A percentile compares a stretch with the other conserved stretches of the same genome.
Evolutionary conservation across 176 grass and related monocot genomes (phyloP).

Genomic region (Rhynchospora tenuis): DNA sequence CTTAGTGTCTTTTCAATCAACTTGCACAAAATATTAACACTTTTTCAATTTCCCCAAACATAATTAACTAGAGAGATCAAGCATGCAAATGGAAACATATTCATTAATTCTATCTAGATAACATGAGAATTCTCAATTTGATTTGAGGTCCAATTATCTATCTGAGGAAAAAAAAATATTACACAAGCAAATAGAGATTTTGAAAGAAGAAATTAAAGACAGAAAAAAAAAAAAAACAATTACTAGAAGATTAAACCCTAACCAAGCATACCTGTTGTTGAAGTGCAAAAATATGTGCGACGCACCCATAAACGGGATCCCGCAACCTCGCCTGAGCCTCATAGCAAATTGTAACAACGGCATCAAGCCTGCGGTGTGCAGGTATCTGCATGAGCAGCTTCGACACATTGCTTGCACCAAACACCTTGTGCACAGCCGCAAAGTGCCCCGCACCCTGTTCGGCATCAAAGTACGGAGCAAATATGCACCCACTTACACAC

Average conservation of each 20-base stretch:
- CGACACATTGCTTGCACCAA: constrained; percentile 96
- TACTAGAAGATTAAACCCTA: not conserved
- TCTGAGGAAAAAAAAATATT: not conserved
- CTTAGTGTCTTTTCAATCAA: not conserved
- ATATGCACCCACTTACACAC: constrained; percentile 95
- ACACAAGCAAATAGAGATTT: not conserved
- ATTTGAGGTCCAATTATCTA: not conserved
- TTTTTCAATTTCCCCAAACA: not conserved
- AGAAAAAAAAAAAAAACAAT: not conserved
- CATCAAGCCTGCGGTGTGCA: constrained; percentile 89
- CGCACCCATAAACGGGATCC: constrained; percentile 95
- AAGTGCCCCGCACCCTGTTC: constrained; percentile 96
- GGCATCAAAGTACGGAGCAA: constrained; percentile 94
- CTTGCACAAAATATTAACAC: not conserved
- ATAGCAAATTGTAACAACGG: constrained; percentile 94
- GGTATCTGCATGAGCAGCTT: constrained; percentile 96
- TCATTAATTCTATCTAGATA: not conserved
- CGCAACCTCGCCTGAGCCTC: constrained; percentile 88
- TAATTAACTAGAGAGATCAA: not conserved
- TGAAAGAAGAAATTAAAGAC: not conserved
- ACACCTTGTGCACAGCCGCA: constrained; percentile 98
- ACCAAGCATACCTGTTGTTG: constrained; percentile 63
- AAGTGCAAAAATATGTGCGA: constrained; percentile 95
- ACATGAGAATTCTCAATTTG: not conserved
- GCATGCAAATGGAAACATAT: not conserved